Conservation (phyloP, 306 rosid genomes). For the Trifolium pratense region DNA sequence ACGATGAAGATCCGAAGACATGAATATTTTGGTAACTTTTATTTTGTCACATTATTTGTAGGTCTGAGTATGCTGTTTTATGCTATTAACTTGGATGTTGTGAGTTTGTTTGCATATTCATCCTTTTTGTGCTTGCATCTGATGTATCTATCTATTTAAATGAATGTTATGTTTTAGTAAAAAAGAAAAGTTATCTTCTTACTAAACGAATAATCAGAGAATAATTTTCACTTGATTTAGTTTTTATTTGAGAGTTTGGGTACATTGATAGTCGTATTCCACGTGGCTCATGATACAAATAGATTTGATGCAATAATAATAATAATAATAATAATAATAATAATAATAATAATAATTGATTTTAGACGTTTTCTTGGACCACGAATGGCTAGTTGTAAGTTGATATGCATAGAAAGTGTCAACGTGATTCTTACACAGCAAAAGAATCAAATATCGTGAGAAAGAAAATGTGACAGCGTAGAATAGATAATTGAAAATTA, state of each 20-base stretch:
- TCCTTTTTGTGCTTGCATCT: no score
- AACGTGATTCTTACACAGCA: conserved; percentile 6
- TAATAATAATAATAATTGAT: neutral
- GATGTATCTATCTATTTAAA: no score
- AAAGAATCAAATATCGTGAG: conserved; percentile 21
- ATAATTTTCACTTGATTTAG: neutral
- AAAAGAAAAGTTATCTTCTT: neutral
- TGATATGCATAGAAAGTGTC: conserved; percentile 8
- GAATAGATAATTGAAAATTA: no score
- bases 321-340: no score
- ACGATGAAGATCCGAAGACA: no score
- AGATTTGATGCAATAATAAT: conserved; percentile 22
- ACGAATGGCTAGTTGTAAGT: neutral
- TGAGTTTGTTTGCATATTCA: no score
- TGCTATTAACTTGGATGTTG: no score
- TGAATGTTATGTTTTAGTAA: no score
- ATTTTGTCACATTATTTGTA: no score
- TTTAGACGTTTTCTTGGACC: conserved; percentile 23
- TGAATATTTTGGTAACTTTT: no score
- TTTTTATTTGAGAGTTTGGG: no score
- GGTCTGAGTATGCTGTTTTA: no score
- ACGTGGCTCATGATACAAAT: neutral
- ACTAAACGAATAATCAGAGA: neutral
- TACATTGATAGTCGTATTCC: conserved; percentile 2
- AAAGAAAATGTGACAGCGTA: neutral